Evolutionary conservation across 768 basidiomycete genomes (phyloP).

Genomic region (Boletellus sp.): DNA sequence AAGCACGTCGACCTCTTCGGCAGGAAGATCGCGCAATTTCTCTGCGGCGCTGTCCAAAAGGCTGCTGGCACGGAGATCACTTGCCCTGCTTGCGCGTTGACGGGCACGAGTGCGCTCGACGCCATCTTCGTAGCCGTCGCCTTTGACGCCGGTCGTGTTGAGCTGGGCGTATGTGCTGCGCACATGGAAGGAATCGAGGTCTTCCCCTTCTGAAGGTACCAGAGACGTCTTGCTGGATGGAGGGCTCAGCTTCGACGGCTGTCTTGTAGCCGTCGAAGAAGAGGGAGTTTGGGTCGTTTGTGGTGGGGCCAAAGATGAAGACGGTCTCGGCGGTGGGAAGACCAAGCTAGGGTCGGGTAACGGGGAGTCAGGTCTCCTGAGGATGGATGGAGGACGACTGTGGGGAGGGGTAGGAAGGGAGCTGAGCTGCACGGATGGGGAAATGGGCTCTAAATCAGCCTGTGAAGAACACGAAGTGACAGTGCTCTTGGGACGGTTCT

Average conservation of each 20-base stretch:
- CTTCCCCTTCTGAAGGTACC: slow-evolving; percentile 74
- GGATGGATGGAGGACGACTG: slow-evolving; percentile 27
- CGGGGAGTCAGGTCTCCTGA: slow-evolving; percentile 25
- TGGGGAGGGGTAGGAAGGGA: slow-evolving; percentile 27
- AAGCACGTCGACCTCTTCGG: slow-evolving; percentile 71
- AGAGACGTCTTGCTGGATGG: slow-evolving; percentile 57
- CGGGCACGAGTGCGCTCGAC: slow-evolving; percentile 88
- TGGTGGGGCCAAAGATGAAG: slow-evolving; percentile 21
- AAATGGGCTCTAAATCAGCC: slow-evolving; percentile 14
- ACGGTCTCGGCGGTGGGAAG: slow-evolving; percentile 16
- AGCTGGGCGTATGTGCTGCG: slow-evolving; percentile 86
- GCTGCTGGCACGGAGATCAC: slow-evolving; percentile 54
- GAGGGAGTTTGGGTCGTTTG: slow-evolving; percentile 38
- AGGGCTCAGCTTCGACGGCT: slow-evolving; percentile 30
- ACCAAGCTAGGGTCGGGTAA: slow-evolving; percentile 16
- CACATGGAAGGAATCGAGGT: slow-evolving; percentile 78
- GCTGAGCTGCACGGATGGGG: slow-evolving; percentile 12
- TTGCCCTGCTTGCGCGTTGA: slow-evolving; percentile 49
- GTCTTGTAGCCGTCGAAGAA: slow-evolving; percentile 23
- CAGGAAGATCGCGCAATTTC: slow-evolving; percentile 62
- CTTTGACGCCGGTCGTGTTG: slow-evolving; percentile 86
- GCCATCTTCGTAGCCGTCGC: slow-evolving; percentile 93
- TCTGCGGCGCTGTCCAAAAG: slow-evolving; percentile 55
- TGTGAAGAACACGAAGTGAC: slow-evolving; percentile 29
- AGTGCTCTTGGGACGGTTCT: slow-evolving; percentile 22